Conservation (phyloP, 2,329 filamentous ascomycete genomes). For the Xylariaceae sp. region DNA sequence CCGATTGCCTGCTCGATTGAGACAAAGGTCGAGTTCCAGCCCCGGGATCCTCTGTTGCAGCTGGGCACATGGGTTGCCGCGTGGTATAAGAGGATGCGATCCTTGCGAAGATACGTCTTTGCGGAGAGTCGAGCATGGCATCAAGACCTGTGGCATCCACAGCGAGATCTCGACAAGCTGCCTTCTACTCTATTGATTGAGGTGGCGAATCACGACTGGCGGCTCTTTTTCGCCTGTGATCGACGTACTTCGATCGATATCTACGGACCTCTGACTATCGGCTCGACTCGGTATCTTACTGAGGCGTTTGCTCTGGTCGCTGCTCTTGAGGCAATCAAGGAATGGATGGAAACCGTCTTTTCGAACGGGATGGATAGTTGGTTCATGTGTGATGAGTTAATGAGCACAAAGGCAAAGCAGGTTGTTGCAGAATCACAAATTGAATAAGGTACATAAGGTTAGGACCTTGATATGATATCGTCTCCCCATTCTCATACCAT, state of each 20-base stretch:
- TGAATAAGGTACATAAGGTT: too few species aligned
- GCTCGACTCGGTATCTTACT: not conserved
- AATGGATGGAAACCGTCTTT: conserved; percentile 2
- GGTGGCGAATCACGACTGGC: conserved; percentile 4
- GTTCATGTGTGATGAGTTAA: conserved; percentile 3
- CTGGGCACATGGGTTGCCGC: conserved; percentile 10
- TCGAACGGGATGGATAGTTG: not conserved
- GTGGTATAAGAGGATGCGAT: conserved; percentile 17
- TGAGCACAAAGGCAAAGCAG: too few species aligned
- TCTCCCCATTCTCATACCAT: too few species aligned
- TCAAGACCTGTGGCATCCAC: too few species aligned
- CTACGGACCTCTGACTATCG: not conserved
- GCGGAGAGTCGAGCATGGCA: too few species aligned
- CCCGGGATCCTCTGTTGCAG: not conserved
- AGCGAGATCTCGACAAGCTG: too few species aligned
- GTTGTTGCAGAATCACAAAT: too few species aligned
- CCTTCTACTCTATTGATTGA: not conserved
- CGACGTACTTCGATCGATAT: not conserved
- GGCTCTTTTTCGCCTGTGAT: conserved; percentile 11
- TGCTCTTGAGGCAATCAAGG: not conserved
- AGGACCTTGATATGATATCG: too few species aligned
- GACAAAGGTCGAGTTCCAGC: not conserved
- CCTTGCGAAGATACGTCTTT: too few species aligned
- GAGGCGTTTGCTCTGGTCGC: not conserved
- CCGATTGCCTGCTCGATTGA: conserved; percentile 1